Conservation (phyloP, 2,329 filamentous ascomycete species). For the Pseudogymnoascus sp. region DNA sequence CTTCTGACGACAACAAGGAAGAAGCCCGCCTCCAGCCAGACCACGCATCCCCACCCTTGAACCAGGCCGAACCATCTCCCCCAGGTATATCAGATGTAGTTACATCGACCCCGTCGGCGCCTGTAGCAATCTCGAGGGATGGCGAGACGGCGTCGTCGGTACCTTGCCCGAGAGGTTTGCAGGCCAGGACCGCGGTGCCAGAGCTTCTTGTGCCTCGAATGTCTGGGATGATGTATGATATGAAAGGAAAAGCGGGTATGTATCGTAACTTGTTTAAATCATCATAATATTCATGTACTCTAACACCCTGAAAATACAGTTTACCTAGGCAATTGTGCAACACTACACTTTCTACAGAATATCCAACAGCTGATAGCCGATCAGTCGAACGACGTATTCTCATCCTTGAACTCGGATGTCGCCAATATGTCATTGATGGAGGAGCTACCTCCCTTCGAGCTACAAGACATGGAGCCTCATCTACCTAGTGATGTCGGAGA, state of each 20-base stretch:
- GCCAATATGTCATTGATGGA: background rate
- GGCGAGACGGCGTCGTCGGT: background rate
- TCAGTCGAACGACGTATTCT: slow-evolving; percentile 10
- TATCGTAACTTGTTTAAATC: background rate
- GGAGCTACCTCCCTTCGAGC: background rate
- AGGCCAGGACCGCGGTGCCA: background rate
- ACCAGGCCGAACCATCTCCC: background rate
- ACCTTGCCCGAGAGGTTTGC: background rate
- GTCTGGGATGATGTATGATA: background rate
- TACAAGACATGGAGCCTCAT: slow-evolving; percentile 14
- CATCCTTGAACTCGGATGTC: background rate
- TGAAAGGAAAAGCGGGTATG: slow-evolving; percentile 4
- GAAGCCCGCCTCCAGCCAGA: background rate
- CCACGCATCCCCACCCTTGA: background rate
- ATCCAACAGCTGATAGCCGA: slow-evolving; percentile 7
- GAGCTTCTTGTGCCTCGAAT: slow-evolving; percentile 1
- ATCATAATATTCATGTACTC: background rate
- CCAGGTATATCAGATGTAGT: background rate
- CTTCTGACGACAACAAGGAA: background rate
- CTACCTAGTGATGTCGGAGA: slow-evolving; percentile 12
- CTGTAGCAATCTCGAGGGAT: background rate
- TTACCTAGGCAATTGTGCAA: slow-evolving; percentile 16
- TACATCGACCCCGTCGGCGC: background rate
- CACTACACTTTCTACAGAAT: slow-evolving; percentile 15
- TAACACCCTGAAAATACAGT: slow-evolving; percentile 6